Evolutionary conservation across 495 filamentous ascomycete genomes (phyloP).

Genomic region (Xylaria scruposa): DNA sequence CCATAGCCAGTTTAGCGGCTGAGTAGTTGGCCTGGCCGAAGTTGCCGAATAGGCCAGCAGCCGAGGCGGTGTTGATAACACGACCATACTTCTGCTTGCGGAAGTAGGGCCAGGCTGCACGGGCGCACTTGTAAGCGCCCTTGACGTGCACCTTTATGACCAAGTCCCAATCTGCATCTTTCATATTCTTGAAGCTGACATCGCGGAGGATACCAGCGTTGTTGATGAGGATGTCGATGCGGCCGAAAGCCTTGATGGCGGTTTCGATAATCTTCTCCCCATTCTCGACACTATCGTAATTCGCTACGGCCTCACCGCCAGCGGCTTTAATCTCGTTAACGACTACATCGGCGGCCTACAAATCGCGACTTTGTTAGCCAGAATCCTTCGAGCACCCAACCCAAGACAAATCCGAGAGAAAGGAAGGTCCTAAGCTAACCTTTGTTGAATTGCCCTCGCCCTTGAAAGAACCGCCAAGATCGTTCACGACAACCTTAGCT

Average conservation of each 20-base stretch:
- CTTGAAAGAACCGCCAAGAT: slow-evolving; percentile 92
- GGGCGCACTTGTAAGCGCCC: slow-evolving; percentile 95
- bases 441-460: slow-evolving; percentile 90
- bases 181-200: slow-evolving; percentile 99
- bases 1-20: slow-evolving; percentile 93
- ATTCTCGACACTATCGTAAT: slow-evolving; percentile 96
- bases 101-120: slow-evolving; percentile 97
- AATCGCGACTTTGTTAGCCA: slow-evolving; percentile 30
- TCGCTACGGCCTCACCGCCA: slow-evolving; percentile 96
- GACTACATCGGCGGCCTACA: slow-evolving; percentile 89
- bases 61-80: slow-evolving; percentile 94
- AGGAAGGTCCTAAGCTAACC: slow-evolving; percentile 55
- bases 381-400: background rate
- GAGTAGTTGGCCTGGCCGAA: slow-evolving; percentile 99
- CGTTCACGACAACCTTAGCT: slow-evolving; percentile 97
- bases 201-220: slow-evolving; percentile 98
- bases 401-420: background rate
- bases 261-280: slow-evolving; percentile 97
- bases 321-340: slow-evolving; percentile 91
- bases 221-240: slow-evolving; percentile 95
- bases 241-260: slow-evolving; percentile 89
- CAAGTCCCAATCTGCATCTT: slow-evolving; percentile 94
- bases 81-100: slow-evolving; percentile 98
- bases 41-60: slow-evolving; percentile 92
- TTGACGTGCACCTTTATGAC: slow-evolving; percentile 92